phyloP scores from a whole-genome alignment of 768 basidiomycete genomes.

The Mycena chlorophos region DNA sequence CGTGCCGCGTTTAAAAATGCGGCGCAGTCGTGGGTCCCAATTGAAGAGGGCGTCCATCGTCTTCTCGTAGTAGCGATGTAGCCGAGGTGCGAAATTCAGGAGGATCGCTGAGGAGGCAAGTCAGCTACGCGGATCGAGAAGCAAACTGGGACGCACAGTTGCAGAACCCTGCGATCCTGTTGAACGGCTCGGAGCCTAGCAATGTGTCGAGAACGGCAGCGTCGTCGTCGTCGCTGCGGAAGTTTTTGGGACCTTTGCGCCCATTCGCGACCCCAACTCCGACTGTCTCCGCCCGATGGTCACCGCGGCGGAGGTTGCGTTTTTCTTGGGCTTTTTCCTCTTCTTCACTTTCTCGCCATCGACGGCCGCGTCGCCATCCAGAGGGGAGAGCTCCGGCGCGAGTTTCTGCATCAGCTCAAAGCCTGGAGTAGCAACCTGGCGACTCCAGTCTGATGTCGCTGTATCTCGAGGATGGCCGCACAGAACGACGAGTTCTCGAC shows the following conservation, averaged over 20 bases:
- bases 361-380: not conserved
- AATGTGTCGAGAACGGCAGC: not conserved
- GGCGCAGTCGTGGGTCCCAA: not conserved
- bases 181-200: not conserved
- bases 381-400: not conserved
- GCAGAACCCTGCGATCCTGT: not conserved
- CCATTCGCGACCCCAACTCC: not conserved
- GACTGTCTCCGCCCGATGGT: not conserved
- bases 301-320: not conserved
- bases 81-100: not conserved
- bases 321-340: not conserved
- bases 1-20: not conserved
- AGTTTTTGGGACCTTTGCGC: not conserved
- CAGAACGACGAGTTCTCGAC: not conserved
- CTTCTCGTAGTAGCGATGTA: not conserved
- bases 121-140: not conserved
- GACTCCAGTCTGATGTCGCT: not conserved
- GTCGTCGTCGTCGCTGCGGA: not conserved
- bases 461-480: not conserved
- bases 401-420: not conserved
- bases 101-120: not conserved
- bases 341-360: not conserved
- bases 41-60: not conserved
- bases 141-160: not conserved
- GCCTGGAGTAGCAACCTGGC: not conserved